Percentiles rank a stretch among this genome's conserved stretches.
phyloP scores from a whole-genome alignment of 2,329 filamentous ascomycete genomes.

The Juglanconis oblonga region DNA sequence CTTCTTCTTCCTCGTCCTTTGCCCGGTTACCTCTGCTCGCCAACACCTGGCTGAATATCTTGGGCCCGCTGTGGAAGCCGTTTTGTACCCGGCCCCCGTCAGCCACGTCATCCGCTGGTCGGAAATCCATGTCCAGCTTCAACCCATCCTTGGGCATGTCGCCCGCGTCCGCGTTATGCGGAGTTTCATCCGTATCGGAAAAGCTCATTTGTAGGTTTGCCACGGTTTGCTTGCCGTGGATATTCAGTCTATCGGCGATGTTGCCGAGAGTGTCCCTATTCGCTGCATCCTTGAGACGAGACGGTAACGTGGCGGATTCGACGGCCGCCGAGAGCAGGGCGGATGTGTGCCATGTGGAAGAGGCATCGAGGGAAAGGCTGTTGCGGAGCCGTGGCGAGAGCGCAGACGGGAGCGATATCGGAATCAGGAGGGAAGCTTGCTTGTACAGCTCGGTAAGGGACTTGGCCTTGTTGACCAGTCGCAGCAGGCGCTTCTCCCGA shows the following conservation, averaged over 20 bases:
- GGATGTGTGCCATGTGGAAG: conserved; percentile 76
- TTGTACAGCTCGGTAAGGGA: conserved; percentile 66
- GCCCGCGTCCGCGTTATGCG: conserved; percentile 21
- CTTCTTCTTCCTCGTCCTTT: conserved; percentile 23
- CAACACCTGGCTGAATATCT: conserved; percentile 41
- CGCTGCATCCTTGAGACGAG: conserved; percentile 56
- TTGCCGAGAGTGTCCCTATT: conserved; percentile 55
- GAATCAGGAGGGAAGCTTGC: conserved; percentile 74
- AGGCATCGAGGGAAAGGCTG: conserved; percentile 58
- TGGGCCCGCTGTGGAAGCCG: conserved; percentile 22
- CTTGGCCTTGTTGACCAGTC: conserved; percentile 71
- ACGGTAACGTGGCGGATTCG: conserved; percentile 76
- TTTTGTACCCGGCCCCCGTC: conserved; percentile 16
- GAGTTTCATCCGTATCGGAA: conserved; percentile 31
- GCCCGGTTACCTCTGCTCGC: conserved; percentile 31
- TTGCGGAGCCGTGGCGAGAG: conserved; percentile 39
- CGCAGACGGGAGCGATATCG: conserved; percentile 60
- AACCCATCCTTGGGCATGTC: conserved; percentile 24
- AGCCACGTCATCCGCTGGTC: conserved; percentile 36
- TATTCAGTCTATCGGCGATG: conserved; percentile 65
- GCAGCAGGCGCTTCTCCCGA: conserved; percentile 60
- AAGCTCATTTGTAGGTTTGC: conserved; percentile 71
- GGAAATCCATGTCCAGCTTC: conserved; percentile 38
- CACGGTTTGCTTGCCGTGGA: conserved; percentile 75
- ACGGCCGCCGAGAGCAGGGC: conserved; percentile 73